These are phyloP conservation scores for Camelina laxa DNA, from an alignment of 345 rosid genomes.

Conservation along the genomic window DNA sequence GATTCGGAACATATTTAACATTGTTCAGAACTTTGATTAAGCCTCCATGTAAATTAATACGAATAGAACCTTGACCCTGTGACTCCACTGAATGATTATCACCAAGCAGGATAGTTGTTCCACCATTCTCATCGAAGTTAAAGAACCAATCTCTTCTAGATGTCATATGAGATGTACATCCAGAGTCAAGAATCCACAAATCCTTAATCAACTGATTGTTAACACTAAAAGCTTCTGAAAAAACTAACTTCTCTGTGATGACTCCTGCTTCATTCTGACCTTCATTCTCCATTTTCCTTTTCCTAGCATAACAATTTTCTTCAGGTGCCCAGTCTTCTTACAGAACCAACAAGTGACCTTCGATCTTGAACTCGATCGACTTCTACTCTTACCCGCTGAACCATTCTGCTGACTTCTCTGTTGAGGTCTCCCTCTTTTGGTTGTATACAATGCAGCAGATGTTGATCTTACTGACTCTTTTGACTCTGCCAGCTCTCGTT, in stretches of 20 bases:
- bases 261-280: not conserved
- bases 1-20: not conserved
- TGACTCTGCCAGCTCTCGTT: too few species aligned
- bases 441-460: too few species aligned
- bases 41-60: accelerated
- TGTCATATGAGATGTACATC: not conserved
- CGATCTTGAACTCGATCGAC: too few species aligned
- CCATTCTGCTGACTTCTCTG: too few species aligned
- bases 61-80: not conserved
- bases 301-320: too few species aligned
- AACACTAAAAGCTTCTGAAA: not conserved
- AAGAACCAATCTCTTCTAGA: not conserved
- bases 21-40: not conserved
- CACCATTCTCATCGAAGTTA: not conserved
- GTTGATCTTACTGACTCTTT: too few species aligned
- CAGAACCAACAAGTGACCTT: too few species aligned
- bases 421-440: too few species aligned
- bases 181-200: not conserved
- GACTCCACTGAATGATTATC: not conserved
- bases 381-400: too few species aligned
- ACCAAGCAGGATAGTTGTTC: not conserved
- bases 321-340: too few species aligned
- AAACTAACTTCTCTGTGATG: not conserved
- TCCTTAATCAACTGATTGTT: not conserved
- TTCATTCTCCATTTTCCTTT: too few species aligned